Conservation (phyloP, 106 monocot species). For the Platanthera zijinensis region DNA sequence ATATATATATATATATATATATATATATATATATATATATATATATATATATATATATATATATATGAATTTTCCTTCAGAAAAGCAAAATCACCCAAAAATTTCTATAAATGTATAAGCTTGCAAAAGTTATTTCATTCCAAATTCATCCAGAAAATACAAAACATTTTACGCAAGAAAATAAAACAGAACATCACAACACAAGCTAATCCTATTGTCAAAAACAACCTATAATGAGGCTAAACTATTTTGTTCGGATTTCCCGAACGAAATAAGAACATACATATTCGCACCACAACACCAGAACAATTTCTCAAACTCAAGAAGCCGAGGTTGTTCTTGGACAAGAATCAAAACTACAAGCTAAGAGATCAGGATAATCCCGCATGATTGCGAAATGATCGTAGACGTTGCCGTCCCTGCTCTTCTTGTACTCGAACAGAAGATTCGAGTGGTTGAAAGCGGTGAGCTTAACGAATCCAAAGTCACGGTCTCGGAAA, state of each 20-base stretch:
- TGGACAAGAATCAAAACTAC: constrained; percentile 57
- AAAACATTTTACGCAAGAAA: neutral
- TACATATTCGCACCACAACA: no score
- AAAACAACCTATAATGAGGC: no score
- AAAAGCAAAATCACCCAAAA: no score
- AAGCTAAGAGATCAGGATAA: constrained; percentile 68
- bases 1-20: no score
- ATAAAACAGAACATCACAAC: neutral
- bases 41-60: no score
- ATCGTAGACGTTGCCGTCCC: constrained; percentile 65
- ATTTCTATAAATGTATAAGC: no score
- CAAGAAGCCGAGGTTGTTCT: constrained; percentile 60
- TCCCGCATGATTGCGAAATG: constrained; percentile 65
- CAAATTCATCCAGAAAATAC: neutral
- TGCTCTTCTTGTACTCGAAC: constrained; percentile 78
- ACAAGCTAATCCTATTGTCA: no score
- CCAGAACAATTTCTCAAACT: constrained; percentile 2
- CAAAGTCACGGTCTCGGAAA: constrained; percentile 52
- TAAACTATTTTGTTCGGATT: no score
- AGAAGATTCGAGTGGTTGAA: constrained; percentile 60
- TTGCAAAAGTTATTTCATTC: neutral
- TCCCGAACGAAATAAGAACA: no score
- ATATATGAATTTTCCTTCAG: no score
- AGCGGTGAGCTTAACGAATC: constrained; percentile 76
- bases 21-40: no score